phyloP scores from a whole-genome alignment of 768 basidiomycete genomes.

The Leccinellum rugosiceps region DNA sequence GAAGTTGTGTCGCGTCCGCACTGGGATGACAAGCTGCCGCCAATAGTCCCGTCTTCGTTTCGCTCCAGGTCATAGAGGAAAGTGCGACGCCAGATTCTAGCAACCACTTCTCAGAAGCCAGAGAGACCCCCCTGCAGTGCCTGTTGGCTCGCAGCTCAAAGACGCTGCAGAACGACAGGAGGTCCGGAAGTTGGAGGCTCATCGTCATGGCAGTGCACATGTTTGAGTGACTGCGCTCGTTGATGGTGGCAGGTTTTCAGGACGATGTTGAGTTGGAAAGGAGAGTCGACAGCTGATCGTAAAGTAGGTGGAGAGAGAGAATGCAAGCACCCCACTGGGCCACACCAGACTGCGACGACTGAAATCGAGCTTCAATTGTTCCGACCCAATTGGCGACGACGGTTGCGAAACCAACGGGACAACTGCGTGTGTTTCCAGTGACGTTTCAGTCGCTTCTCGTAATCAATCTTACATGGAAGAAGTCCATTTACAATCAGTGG shows the following conservation, averaged over 20 bases:
- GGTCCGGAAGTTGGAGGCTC: conserved; percentile 32
- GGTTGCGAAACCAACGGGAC: too few species aligned
- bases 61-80: conserved; percentile 21
- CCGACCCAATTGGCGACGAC: too few species aligned
- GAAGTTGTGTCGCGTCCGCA: conserved; percentile 54
- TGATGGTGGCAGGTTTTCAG: not conserved
- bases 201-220: conserved; percentile 8
- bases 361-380: not conserved
- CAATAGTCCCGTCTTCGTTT: conserved; percentile 46
- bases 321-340: not conserved
- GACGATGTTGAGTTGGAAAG: not conserved
- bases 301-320: conserved; percentile 7
- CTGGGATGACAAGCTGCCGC: conserved; percentile 58
- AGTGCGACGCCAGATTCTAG: conserved; percentile 19
- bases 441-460: conserved; percentile 3
- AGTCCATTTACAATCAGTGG: too few species aligned
- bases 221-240: not conserved
- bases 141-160: conserved; percentile 29
- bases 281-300: not conserved
- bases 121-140: conserved; percentile 28
- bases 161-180: conserved; percentile 20
- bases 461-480: too few species aligned
- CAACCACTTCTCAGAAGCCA: conserved; percentile 30
- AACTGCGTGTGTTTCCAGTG: too few species aligned
- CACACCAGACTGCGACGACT: conserved; percentile 21